Evolutionary conservation across 2,329 filamentous ascomycete species (phyloP), one percentile per base, ranked within the genome.

Genomic region (Phialemonium atrogriseum): DNA sequence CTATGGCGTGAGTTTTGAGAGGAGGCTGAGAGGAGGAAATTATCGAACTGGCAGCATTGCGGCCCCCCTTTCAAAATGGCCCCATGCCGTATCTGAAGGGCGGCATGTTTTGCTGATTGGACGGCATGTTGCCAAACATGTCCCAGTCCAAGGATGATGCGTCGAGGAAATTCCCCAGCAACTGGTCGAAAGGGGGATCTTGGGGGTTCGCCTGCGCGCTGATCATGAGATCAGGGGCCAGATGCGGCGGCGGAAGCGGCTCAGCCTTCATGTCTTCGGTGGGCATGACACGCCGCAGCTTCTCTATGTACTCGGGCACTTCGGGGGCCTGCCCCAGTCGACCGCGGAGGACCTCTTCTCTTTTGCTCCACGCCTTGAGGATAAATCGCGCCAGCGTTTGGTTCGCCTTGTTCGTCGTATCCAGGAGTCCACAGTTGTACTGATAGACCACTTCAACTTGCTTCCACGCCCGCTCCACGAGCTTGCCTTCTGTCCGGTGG

Each of bases 391-490:
- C 70, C 13, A 72, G 58, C 1, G 58, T 53, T 2, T 54, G 43
- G 36, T 70, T 58, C 10, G 53, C 47, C 42, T 64, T 70, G 33
- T 45, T 47, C 60, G 57, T 4, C 65, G 46, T 51, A 43, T 74
- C 68, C 31, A 60, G 60, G 4, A 77, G 53, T 44, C 74, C 69
- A 1, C 60, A 51, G 39, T 74, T 65, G 28, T 61, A 64, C 2
- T 47, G 40, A 46, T 73, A 75, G 4, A 65, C 57, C 6, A 52
- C 50, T 21, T 66, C 58, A 7, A 73, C 51, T 15, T 60, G 52
- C 7, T 41, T 45, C 73, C 73, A 77, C 1, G 65, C 71, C 18
- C 66, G 60, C 26, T 75, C 70, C 7, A 72, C 64, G 8, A 76
- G 52, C 4, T 47, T 50, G 7, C 73, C 72, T 2, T 56, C 56